Conservation (phyloP, 192 early-diverging fungal species). For the Lunasporangiospora selenospora region DNA sequence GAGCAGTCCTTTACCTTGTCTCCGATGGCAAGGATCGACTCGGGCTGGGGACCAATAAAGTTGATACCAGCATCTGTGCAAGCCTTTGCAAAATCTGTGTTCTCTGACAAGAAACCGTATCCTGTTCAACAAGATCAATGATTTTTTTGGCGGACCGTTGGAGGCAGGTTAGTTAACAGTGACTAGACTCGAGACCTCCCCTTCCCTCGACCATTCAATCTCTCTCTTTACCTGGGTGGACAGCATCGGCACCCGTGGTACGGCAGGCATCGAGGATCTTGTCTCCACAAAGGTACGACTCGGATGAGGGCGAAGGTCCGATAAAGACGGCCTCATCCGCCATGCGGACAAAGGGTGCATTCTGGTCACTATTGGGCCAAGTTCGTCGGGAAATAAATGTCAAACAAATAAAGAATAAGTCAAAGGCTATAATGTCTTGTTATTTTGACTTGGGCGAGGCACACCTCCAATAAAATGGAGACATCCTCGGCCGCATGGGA, state of each 20-base stretch:
- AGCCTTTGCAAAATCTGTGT: slow-evolving; percentile 60
- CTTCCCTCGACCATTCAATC: too few species aligned
- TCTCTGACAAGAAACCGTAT: slow-evolving; percentile 70
- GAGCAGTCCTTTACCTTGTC: slow-evolving; percentile 61
- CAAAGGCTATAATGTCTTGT: too few species aligned
- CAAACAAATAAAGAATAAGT: too few species aligned
- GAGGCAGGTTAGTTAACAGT: too few species aligned
- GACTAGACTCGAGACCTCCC: too few species aligned
- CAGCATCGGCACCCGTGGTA: slow-evolving; percentile 58
- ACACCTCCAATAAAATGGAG: too few species aligned
- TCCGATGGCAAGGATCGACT: slow-evolving; percentile 65
- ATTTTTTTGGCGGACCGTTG: too few species aligned
- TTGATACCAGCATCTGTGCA: slow-evolving; percentile 56
- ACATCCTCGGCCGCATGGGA: too few species aligned
- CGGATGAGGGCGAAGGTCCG: slow-evolving; percentile 56
- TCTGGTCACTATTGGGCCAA: slow-evolving; percentile 48
- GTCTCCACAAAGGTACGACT: slow-evolving; percentile 60
- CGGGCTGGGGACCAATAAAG: slow-evolving; percentile 63
- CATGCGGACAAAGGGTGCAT: slow-evolving; percentile 57
- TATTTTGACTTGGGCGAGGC: too few species aligned
- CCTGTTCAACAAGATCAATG: slow-evolving; percentile 28
- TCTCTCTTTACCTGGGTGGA: slow-evolving; percentile 59
- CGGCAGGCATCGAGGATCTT: slow-evolving; percentile 60
- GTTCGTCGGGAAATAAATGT: not conserved
- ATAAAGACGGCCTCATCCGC: slow-evolving; percentile 65